Conservation (phyloP, 768 basidiomycete species). For the Lentinula raphanica region DNA sequence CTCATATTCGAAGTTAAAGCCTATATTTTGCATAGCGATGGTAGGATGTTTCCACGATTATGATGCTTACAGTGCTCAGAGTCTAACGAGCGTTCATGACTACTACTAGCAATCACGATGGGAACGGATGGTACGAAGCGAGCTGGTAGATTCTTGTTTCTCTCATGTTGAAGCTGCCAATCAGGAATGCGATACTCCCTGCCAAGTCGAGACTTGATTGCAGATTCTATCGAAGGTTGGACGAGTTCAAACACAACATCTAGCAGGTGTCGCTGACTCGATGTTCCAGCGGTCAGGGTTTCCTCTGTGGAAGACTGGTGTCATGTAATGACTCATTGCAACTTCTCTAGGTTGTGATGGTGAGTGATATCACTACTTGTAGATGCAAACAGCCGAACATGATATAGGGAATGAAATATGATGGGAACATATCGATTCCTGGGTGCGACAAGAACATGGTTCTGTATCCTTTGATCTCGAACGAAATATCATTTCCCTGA, state of each 20-base stretch:
- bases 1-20: neutral
- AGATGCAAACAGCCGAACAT: neutral
- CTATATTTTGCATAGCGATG: constrained; percentile 1
- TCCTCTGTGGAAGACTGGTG: neutral
- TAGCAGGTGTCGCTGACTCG: neutral
- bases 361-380: constrained; percentile 15
- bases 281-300: neutral
- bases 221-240: constrained; percentile 74
- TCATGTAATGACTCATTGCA: neutral
- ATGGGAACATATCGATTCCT: constrained; percentile 81
- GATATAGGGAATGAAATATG: constrained; percentile 77
- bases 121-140: constrained; percentile 68
- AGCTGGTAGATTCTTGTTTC: neutral
- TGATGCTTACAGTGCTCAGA: too few species aligned
- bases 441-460: constrained; percentile 90
- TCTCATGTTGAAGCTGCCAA: neutral
- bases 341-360: constrained; percentile 48
- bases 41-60: neutral
- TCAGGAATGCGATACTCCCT: constrained; percentile 88
- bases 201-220: constrained; percentile 84
- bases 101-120: constrained; percentile 84
- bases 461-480: neutral
- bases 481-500: neutral
- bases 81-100: too few species aligned
- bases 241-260: neutral